phyloP scores from a whole-genome alignment of 2,329 filamentous ascomycete genomes.

The Colletotrichum higginsianum region DNA sequence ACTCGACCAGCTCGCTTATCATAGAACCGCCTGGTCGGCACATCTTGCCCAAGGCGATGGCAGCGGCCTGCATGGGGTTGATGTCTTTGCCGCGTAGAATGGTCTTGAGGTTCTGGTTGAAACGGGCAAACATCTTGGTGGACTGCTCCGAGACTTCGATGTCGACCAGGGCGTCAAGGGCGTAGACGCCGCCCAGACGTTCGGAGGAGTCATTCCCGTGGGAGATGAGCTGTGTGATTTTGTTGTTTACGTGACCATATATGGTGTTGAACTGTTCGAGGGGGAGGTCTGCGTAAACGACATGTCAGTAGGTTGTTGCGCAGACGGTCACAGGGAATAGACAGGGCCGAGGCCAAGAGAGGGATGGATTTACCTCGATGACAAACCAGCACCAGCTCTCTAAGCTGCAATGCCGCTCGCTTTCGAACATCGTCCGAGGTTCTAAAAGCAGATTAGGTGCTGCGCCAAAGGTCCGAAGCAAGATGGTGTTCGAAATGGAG shows the following conservation, averaged over 20 bases:
- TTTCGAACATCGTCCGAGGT: conserved; percentile 65
- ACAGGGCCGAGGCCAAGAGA: conserved; percentile 27
- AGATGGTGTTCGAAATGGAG: not conserved
- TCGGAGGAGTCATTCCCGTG: conserved; percentile 90
- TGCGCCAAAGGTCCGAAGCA: not conserved
- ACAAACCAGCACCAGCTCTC: conserved; percentile 68
- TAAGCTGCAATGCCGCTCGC: conserved; percentile 67
- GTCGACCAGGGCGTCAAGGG: conserved; percentile 92
- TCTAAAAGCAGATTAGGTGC: conserved; percentile 17
- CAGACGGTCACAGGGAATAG: not conserved
- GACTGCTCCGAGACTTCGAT: conserved; percentile 96
- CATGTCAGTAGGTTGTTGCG: conserved; percentile 25
- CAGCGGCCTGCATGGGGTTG: conserved; percentile 90
- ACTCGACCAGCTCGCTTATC: conserved; percentile 95
- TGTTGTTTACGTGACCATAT: conserved; percentile 70
- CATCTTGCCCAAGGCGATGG: conserved; percentile 89
- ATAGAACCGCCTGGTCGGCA: conserved; percentile 93
- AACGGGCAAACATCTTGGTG: conserved; percentile 89
- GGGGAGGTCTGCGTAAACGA: conserved; percentile 73
- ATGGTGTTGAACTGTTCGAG: conserved; percentile 81
- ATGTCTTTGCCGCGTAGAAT: conserved; percentile 93
- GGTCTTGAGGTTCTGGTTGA: conserved; percentile 89
- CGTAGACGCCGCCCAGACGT: conserved; percentile 91
- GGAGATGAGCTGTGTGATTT: conserved; percentile 78
- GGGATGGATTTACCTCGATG: conserved; percentile 64